Evolutionary conservation across 805 yeast species (phyloP), one percentile per base, ranked within the genome.

Genomic region (Scheffersomyces ergatensis): DNA sequence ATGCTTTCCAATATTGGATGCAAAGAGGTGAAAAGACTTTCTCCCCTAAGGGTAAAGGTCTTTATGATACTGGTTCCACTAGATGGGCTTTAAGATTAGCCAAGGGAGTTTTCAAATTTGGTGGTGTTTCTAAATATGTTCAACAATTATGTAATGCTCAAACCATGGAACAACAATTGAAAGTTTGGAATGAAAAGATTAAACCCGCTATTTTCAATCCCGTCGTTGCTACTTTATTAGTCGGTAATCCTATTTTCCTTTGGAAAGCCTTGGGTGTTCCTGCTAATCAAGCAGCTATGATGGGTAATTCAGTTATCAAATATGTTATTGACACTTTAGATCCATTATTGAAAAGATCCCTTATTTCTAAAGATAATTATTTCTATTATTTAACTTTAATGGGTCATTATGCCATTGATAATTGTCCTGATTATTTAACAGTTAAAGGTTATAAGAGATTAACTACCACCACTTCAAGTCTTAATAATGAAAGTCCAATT

Each of bases 211-310:
- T 87, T 36, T 78, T 85, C 64, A 83, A 83, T 54, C 85, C 87
- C 16, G 50, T 83, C 37, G 82, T 85, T 40, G 80, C 85, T 14
- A 77, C 78, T 37, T 53, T 84, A 21, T 65, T 87, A 37, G 76
- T 87, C 32, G 89, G 89, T n/a, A 87, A 86, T 60, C 90, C 92
- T 16, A 60, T 85, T n/a, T 86, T 86, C 58, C 69, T 87, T 43
- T 86, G 95, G 95, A 85, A 84, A 58, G 95, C 95, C 0, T 70
- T 87, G 18, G 95, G 95, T n/a, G 95, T 86, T 35, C 95, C 95
- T 5, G 78, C 82, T 6, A 86, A 87, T 56, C 95, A 86, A 65
- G 89, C 93, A 5, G 69, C 78, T 21, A 77, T 87, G 83, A 85
- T 87, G 79, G 88, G 85, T 18, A 68, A 77, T 14, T 81, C 89